Conservation (phyloP, 352 stramenopile species). For the Phytopythium mirpurense region DNA sequence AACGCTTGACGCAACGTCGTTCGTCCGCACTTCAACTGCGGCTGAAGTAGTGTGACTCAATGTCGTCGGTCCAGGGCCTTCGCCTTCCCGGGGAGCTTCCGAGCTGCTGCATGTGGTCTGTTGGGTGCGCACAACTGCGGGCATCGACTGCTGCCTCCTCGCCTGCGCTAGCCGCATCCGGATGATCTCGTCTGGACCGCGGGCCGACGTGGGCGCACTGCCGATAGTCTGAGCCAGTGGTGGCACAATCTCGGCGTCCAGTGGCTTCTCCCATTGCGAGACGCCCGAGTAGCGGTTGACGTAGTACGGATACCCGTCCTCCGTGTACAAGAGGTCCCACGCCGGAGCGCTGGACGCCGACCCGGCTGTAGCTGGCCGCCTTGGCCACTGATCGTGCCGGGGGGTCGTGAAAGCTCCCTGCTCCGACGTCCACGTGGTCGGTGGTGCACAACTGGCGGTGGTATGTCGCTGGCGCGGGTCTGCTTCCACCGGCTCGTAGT, state of each 20-base stretch:
- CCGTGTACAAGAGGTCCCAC: conserved; percentile 68
- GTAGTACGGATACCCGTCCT: conserved; percentile 78
- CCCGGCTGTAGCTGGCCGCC: conserved; percentile 4
- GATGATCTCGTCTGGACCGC: conserved; percentile 39
- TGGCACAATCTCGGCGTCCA: neutral
- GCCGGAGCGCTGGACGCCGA: neutral
- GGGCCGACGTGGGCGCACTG: neutral
- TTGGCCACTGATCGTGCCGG: neutral
- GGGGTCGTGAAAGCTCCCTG: neutral
- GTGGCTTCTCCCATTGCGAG: conserved; percentile 77
- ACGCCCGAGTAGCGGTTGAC: conserved; percentile 58
- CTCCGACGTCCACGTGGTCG: neutral
- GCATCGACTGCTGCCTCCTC: conserved; percentile 25
- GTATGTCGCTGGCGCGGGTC: too few species aligned
- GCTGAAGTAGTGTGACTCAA: neutral
- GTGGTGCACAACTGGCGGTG: neutral
- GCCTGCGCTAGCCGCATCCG: conserved; percentile 38
- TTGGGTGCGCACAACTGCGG: too few species aligned
- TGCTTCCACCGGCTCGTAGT: too few species aligned
- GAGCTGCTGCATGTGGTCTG: neutral
- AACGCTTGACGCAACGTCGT: neutral
- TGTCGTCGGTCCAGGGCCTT: neutral
- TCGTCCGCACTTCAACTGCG: too few species aligned
- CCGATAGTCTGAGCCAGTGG: neutral
- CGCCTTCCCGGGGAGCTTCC: neutral